These are phyloP conservation scores for Paratinospora sagittata DNA, from an alignment of 164 flowering plant species.

Conservation along the genomic window DNA sequence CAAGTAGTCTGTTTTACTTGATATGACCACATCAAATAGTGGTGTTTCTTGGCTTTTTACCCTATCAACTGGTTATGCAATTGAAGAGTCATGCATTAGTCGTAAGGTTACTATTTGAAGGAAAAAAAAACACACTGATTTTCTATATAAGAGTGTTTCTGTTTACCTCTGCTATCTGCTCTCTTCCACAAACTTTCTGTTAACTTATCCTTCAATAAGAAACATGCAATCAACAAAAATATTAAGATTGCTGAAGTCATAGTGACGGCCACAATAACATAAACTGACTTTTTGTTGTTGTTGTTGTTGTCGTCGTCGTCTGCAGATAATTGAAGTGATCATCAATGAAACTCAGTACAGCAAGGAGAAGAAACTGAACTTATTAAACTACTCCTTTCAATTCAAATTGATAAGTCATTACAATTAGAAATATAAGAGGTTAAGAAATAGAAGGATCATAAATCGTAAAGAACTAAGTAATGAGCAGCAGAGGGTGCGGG, in stretches of 20 bases:
- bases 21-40: background rate
- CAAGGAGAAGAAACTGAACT: background rate
- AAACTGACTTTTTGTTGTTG: background rate
- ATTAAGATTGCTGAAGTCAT: background rate
- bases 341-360: background rate
- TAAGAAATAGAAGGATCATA: no score
- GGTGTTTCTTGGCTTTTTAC: slow-evolving; percentile 7
- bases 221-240: background rate
- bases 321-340: background rate
- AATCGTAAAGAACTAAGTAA: no score
- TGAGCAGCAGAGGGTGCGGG: no score
- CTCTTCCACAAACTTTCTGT: background rate
- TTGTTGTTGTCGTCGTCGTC: background rate
- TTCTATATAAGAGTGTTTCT: background rate
- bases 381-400: background rate
- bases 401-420: background rate
- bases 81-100: background rate
- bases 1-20: background rate
- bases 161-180: background rate
- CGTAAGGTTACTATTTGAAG: background rate
- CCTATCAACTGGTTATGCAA: background rate
- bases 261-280: background rate
- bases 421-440: background rate
- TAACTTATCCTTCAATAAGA: background rate
- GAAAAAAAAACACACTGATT: background rate